These are phyloP conservation scores for Neofusicoccum sp. DNA, from an alignment of 2,329 filamentous ascomycete species.

Conservation along the genomic window DNA sequence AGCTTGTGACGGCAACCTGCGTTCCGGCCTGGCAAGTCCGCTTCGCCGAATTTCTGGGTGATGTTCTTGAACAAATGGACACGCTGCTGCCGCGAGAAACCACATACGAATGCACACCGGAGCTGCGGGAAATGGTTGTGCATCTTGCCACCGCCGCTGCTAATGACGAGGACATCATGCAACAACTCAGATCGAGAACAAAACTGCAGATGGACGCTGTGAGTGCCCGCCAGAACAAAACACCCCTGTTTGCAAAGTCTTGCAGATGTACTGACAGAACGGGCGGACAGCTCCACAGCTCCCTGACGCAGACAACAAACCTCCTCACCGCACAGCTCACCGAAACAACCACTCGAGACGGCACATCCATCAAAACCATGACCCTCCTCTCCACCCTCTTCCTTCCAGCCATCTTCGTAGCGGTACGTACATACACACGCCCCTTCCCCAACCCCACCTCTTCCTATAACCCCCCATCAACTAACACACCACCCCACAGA, in stretches of 20 bases:
- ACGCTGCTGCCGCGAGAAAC: not conserved
- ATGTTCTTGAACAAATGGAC: not conserved
- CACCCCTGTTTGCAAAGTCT: too few relatives aligned
- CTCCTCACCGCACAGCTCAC: conserved; percentile 20
- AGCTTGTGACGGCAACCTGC: not conserved
- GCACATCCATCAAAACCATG: conserved; percentile 40
- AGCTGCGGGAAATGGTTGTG: not conserved
- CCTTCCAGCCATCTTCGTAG: conserved; percentile 43
- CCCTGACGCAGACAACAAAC: not conserved
- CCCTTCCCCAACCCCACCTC: not conserved
- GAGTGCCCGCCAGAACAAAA: not conserved
- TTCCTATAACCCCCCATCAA: not conserved
- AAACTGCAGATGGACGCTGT: not conserved
- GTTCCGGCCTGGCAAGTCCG: not conserved
- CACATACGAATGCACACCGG: not conserved
- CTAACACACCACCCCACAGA: not conserved
- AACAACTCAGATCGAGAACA: not conserved
- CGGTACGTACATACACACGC: conserved; percentile 21
- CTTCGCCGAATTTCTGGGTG: not conserved
- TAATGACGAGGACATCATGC: not conserved
- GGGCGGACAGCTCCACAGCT: not conserved
- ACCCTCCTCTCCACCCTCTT: conserved; percentile 43
- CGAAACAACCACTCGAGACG: conserved; percentile 29
- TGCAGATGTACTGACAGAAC: not conserved
- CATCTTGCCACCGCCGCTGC: not conserved